Evolutionary conservation across 805 yeast species (phyloP).

Genomic region (Metschnikowia gelsemii): DNA sequence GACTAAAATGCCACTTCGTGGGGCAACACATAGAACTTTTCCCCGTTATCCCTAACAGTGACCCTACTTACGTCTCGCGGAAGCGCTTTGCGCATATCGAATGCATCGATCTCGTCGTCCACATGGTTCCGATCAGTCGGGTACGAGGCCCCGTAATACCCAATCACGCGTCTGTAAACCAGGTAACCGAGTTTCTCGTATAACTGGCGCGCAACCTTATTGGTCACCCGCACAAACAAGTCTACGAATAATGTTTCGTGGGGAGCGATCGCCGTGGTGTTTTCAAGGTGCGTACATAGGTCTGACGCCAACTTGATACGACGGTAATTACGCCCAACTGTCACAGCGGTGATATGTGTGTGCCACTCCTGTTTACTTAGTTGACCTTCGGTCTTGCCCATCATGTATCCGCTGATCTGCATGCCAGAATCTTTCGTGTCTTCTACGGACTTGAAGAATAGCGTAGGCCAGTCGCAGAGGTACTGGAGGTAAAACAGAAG

Average conservation of each 20-base stretch:
- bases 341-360: conserved; percentile 94
- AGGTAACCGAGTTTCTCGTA: conserved; percentile 86
- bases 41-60: conserved; percentile 61
- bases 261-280: conserved; percentile 67
- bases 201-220: conserved; percentile 71
- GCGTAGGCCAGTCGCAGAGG: conserved; percentile 80
- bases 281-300: conserved; percentile 70
- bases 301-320: conserved; percentile 83
- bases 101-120: conserved; percentile 79
- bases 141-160: conserved; percentile 68
- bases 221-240: conserved; percentile 86
- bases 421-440: conserved; percentile 13
- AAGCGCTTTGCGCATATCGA: conserved; percentile 74
- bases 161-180: conserved; percentile 82
- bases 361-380: conserved; percentile 77
- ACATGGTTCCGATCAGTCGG: conserved; percentile 47
- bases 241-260: conserved; percentile 84
- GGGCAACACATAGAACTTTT: conserved; percentile 59
- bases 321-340: conserved; percentile 79
- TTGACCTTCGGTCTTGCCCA: conserved; percentile 94
- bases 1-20: conserved; percentile 60
- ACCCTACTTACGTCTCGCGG: conserved; percentile 53
- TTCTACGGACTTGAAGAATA: conserved; percentile 75
- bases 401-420: conserved; percentile 68
- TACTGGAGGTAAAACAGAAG: conserved; percentile 82